Conservation (phyloP, 2,329 filamentous ascomycete genomes). For the Pseudogymnoascus sp. region DNA sequence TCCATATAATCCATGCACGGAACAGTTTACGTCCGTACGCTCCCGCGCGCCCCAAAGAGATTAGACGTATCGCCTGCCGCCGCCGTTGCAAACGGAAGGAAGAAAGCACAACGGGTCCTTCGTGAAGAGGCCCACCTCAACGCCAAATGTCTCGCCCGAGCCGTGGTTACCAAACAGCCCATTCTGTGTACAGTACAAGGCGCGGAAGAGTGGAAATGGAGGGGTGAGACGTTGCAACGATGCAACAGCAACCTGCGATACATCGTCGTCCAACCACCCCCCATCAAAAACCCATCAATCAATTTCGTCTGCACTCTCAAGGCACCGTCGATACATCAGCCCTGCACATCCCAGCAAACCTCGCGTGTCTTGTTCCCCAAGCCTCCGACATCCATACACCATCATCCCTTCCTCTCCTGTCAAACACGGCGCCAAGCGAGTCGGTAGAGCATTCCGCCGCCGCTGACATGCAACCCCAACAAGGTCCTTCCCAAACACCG, state of each 20-base stretch:
- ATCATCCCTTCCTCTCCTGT: neutral
- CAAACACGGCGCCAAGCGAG: slow-evolving; percentile 1
- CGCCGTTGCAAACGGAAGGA: neutral
- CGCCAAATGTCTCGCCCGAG: slow-evolving; percentile 1
- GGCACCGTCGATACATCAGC: neutral
- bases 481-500: neutral
- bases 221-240: neutral
- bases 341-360: neutral
- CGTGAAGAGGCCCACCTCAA: neutral
- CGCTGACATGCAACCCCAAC: slow-evolving; percentile 1
- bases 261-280: neutral
- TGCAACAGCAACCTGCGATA: neutral
- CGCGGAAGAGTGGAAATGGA: neutral
- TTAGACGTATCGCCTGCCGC: neutral
- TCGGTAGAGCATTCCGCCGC: slow-evolving; percentile 6
- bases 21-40: neutral
- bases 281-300: neutral
- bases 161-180: neutral
- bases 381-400: neutral
- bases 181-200: neutral
- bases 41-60: neutral
- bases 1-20: neutral
- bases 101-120: neutral
- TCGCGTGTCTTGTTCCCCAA: neutral
- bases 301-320: neutral